Conservation (phyloP, 257 asterid genomes). For the Jacaranda mimosifolia region DNA sequence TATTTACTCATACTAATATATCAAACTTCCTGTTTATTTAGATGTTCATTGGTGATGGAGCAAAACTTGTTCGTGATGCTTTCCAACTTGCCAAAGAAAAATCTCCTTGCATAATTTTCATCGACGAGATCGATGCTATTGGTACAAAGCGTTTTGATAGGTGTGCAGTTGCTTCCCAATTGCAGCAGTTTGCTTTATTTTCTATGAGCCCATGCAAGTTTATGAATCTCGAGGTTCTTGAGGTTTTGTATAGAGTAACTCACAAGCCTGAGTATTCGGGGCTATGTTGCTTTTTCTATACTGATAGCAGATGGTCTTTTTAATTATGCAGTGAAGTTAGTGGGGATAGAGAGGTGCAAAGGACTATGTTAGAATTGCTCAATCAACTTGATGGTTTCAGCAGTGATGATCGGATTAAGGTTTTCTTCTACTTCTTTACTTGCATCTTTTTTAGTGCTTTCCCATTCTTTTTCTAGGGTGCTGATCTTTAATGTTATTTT, state of each 20-base stretch:
- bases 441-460: neutral
- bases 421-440: constrained; percentile 23
- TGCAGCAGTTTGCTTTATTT: constrained; percentile 21
- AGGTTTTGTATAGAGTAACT: neutral
- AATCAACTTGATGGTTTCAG: constrained; percentile 97
- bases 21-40: constrained; percentile 34
- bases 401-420: constrained; percentile 93
- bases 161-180: constrained; percentile 39
- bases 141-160: constrained; percentile 95
- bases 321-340: constrained; percentile 78
- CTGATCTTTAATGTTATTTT: neutral
- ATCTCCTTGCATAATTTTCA: constrained; percentile 93
- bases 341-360: constrained; percentile 92
- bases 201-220: constrained; percentile 1
- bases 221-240: constrained; percentile 8
- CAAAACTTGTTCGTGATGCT: constrained; percentile 96
- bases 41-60: constrained; percentile 95
- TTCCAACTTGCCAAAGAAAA: constrained; percentile 93
- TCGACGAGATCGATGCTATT: constrained; percentile 95
- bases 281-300: constrained; percentile 9
- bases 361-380: constrained; percentile 93
- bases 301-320: constrained; percentile 26
- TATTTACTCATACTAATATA: neutral
- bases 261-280: constrained; percentile 2
- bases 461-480: neutral